phyloP scores from a whole-genome alignment of 2,329 filamentous ascomycete genomes.

The Talaromyces sp. region DNA sequence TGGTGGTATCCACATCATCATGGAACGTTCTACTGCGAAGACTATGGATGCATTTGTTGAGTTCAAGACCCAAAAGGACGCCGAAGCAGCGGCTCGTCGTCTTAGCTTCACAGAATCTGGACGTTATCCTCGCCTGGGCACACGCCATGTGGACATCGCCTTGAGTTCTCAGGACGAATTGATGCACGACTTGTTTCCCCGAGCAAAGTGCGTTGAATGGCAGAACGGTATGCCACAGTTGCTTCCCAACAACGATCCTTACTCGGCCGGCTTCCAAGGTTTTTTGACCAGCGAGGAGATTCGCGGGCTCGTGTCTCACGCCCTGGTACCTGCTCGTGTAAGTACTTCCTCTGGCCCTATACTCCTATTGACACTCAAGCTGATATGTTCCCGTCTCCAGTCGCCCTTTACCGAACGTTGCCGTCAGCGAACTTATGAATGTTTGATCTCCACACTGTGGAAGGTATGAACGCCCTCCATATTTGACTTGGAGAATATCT shows the following conservation, averaged over 20 bases:
- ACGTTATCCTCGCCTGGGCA: conserved; percentile 46
- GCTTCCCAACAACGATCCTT: conserved; percentile 39
- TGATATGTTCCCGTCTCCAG: conserved; percentile 27
- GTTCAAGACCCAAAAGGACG: conserved; percentile 38
- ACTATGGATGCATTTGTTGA: conserved; percentile 55
- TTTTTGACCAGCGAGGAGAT: conserved; percentile 53
- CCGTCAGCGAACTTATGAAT: conserved; percentile 53
- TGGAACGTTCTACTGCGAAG: conserved; percentile 57
- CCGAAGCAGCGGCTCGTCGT: conserved; percentile 36
- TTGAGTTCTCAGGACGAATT: conserved; percentile 49
- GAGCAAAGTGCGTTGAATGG: conserved; percentile 51
- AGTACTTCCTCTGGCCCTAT: conserved; percentile 22
- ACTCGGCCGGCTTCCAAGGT: conserved; percentile 50
- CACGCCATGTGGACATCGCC: conserved; percentile 47
- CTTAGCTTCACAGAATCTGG: conserved; percentile 34
- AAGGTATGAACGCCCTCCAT: conserved; percentile 37
- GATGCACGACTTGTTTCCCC: conserved; percentile 52
- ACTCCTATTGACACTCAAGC: background rate
- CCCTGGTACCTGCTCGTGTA: conserved; percentile 50
- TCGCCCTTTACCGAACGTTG: conserved; percentile 50
- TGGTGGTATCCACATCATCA: conserved; percentile 54
- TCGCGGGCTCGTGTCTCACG: conserved; percentile 45
- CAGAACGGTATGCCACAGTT: conserved; percentile 33
- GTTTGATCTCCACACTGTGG: conserved; percentile 50
- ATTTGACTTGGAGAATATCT: background rate